phyloP scores from a whole-genome alignment of 2,329 filamentous ascomycete genomes.

The Madurella fahalii region DNA sequence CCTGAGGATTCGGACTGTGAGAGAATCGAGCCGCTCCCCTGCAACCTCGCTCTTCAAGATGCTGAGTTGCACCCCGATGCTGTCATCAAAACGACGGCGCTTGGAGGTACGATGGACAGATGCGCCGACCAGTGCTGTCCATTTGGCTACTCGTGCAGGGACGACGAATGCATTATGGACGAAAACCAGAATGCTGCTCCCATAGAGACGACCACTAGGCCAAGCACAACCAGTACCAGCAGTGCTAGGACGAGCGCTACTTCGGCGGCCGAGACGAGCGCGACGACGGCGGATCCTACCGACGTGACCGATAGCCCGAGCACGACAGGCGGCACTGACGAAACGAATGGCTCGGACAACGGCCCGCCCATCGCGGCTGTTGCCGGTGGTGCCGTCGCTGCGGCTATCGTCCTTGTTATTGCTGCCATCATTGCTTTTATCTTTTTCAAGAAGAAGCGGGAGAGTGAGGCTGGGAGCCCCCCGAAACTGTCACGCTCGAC shows the following conservation, averaged over 20 bases:
- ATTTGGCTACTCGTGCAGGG: conserved; percentile 63
- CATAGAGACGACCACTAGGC: conserved; percentile 22
- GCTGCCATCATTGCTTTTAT: conserved; percentile 38
- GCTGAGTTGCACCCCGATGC: conserved; percentile 52
- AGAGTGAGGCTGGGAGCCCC: conserved; percentile 19
- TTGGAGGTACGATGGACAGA: conserved; percentile 49
- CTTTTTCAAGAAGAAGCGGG: conserved; percentile 32
- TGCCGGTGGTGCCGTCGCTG: conserved; percentile 46
- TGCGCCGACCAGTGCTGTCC: conserved; percentile 67
- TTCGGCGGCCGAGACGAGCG: conserved; percentile 21
- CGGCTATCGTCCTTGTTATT: conserved; percentile 40
- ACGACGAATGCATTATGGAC: conserved; percentile 48
- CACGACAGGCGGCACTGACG: neutral
- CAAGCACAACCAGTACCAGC: conserved; percentile 23
- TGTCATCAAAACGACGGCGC: conserved; percentile 62
- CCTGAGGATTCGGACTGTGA: conserved; percentile 54
- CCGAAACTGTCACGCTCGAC: conserved; percentile 31
- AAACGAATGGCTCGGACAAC: conserved; percentile 13
- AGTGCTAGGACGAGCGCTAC: conserved; percentile 5
- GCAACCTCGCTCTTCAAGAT: conserved; percentile 60
- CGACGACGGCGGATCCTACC: conserved; percentile 21
- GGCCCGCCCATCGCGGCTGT: conserved; percentile 40
- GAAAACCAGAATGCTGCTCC: conserved; percentile 44
- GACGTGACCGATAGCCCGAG: neutral
- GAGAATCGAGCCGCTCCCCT: conserved; percentile 61